Base-by-base conservation (phyloP, 805 yeast species). In the Candida qinlingensis region DNA sequence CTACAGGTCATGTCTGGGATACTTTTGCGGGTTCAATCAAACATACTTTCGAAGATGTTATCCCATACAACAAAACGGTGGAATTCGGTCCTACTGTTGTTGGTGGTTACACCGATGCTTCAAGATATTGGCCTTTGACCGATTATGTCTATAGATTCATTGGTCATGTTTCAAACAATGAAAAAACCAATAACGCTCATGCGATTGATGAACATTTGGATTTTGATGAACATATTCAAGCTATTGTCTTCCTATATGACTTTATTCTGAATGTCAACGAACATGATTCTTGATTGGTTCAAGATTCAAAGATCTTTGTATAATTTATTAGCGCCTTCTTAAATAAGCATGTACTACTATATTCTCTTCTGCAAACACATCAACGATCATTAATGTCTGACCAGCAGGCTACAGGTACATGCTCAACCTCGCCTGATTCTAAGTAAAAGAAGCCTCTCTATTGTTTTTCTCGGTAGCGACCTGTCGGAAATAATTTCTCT, bases 61-160 rank as follows among this genome's bases (percentile, higher is more conserved):
- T 50, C n/a, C 71, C 60, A 7, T 62, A 62, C 3, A 45, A 52
- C 19, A 39, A 41, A 5, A 27, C 54, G n/a, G 47, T 52, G 26
- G 28, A 31, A 5, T 66, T 73, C 13, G 64, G 82, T 0, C 83
- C 85, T 13, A 69, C 71, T 13, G 59, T 79, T 27, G 72, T 76
- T 67, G 68, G 83, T 7, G 85, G 79, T 7, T 81, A 81, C 61
- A 81, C 87, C 3, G 87, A 81, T 61, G 80, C 86, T 10, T 72
- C 73, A 53, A 68, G 75, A 54, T 81, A 81, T 62, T 79, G 83
- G 82, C 63, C 70, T 45, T 67, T 81, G 58, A 71, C 83, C 12
- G 67, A 65, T 46, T 72, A 79, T 60, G 79, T 81, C 48, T 81
- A 71, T 68, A 72, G 87, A 55, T 80, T 67, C 45, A 52, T 57